phyloP scores from a whole-genome alignment of 108 stramenopile genomes.

The Aurantiochytrium sp. region DNA sequence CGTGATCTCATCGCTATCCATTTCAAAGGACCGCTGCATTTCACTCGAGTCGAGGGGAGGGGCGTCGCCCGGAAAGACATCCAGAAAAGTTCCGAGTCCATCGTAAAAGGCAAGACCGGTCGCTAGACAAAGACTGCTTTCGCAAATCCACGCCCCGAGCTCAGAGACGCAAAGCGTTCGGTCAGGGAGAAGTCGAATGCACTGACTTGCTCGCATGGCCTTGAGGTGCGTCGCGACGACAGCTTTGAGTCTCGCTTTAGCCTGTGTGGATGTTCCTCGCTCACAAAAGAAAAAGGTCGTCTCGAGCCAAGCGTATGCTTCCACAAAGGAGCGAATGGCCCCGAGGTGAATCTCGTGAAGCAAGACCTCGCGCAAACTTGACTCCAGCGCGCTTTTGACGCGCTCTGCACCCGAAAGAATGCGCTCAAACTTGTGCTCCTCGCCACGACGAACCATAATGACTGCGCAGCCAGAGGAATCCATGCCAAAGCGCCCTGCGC shows the following conservation, averaged over 20 bases:
- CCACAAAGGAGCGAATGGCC: background rate
- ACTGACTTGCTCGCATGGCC: background rate
- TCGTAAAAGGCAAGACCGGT: background rate
- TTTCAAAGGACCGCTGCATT: background rate
- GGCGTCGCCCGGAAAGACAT: background rate
- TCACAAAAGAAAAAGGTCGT: background rate
- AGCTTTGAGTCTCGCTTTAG: background rate
- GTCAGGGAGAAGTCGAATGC: background rate
- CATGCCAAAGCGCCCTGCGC: constrained; percentile 88
- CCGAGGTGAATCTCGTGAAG: background rate
- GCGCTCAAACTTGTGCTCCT: background rate
- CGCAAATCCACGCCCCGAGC: background rate
- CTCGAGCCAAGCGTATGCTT: background rate
- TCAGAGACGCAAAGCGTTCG: background rate
- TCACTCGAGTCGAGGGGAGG: too few species aligned
- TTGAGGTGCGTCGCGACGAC: background rate
- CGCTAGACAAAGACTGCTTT: background rate
- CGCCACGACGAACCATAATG: constrained; percentile 36
- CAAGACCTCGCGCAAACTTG: background rate
- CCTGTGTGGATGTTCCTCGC: background rate
- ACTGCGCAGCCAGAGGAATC: constrained; percentile 77
- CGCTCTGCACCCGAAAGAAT: background rate
- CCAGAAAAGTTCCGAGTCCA: background rate
- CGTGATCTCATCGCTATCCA: background rate
- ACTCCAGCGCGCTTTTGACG: background rate